These are phyloP conservation scores for Rhodotorula kratochvilovae DNA, from an alignment of 768 basidiomycete species.

Conservation along the genomic window DNA sequence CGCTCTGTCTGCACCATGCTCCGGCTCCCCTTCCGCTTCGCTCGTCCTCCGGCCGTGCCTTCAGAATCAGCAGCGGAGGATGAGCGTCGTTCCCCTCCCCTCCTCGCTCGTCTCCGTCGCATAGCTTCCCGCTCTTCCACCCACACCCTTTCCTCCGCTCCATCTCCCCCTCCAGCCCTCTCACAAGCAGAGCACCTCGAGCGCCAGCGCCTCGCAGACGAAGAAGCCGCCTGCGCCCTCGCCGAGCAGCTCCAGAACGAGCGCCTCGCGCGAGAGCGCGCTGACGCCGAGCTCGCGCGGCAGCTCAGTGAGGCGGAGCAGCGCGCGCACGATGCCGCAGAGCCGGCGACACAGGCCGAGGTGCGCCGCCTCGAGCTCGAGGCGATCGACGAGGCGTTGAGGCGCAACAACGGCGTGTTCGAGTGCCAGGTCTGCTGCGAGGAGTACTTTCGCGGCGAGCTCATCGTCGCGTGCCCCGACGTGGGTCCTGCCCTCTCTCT, in stretches of 20 bases:
- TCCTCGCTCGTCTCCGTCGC: too few species aligned
- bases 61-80: too few species aligned
- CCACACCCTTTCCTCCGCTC: too few species aligned
- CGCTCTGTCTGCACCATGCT: too few species aligned
- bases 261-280: background rate
- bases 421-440: background rate
- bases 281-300: background rate
- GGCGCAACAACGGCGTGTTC: background rate
- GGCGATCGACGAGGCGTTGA: background rate
- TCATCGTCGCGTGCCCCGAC: slow-evolving; percentile 1
- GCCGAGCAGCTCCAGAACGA: background rate
- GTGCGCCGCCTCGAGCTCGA: background rate
- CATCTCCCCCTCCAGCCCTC: too few species aligned
- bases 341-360: background rate
- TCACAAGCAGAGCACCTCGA: too few species aligned
- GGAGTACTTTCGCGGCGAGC: slow-evolving; percentile 2
- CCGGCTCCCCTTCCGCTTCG: too few species aligned
- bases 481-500: background rate
- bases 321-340: background rate
- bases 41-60: too few species aligned
- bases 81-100: too few species aligned
- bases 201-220: background rate
- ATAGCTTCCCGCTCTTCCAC: too few species aligned
- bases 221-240: background rate
- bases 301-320: too few species aligned